Percentiles rank a stretch among this genome's conserved stretches.
phyloP scores from a whole-genome alignment of 306 rosid species.

The Cucumis cinereus region DNA sequence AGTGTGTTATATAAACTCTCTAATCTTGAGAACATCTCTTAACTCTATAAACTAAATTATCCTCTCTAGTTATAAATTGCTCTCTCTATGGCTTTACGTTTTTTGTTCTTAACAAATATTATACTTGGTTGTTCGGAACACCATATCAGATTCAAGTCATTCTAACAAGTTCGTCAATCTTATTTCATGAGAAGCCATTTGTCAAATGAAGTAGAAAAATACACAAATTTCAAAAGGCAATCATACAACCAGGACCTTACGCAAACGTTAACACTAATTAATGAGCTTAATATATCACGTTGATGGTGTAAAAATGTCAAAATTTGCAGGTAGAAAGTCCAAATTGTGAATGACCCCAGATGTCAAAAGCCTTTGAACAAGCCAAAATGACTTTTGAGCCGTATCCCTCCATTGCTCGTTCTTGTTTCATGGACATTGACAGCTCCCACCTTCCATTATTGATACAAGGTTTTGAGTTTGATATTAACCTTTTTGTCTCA shows the following conservation, averaged over 20 bases:
- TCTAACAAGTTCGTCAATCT: no score
- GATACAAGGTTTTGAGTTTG: background rate
- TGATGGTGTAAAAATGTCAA: background rate
- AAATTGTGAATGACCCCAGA: background rate
- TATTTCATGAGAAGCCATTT: background rate
- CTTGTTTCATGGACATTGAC: background rate
- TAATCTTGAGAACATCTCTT: no score
- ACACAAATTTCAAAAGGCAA: background rate
- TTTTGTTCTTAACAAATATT: no score
- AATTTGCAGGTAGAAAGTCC: slow-evolving; percentile 5
- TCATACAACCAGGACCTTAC: background rate
- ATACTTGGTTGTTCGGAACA: no score
- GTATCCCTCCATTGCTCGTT: background rate
- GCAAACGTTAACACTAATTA: background rate
- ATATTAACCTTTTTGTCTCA: background rate
- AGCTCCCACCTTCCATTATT: slow-evolving; percentile 1
- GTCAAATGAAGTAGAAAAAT: background rate
- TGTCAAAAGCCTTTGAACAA: background rate
- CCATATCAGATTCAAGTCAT: no score
- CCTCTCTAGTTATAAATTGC: no score
- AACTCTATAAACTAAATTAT: no score
- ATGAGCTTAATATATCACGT: background rate
- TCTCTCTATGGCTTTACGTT: no score
- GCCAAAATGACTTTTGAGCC: background rate
- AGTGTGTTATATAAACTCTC: no score